These are phyloP conservation scores for Takashimella koratensis DNA, from an alignment of 1,284 basidiomycete species.

Conservation along the genomic window DNA sequence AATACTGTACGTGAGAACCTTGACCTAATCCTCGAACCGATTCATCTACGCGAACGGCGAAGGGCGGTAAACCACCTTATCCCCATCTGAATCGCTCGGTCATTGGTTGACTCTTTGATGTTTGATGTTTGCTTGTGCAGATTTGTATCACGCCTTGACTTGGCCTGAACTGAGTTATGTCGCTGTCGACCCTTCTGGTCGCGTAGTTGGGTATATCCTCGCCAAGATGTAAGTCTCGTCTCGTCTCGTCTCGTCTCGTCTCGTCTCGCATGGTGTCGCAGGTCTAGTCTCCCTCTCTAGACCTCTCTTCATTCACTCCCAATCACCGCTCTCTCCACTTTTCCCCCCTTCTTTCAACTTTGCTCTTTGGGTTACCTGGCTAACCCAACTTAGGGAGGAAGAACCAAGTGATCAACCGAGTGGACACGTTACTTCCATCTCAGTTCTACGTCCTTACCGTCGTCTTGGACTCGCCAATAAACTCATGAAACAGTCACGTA, in stretches of 20 bases:
- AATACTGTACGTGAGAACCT: constrained; percentile 78
- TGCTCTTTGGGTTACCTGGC: not conserved
- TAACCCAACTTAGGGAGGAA: constrained; percentile 60
- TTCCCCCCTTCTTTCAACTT: not conserved
- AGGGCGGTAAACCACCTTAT: too few relatives aligned
- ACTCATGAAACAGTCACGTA: constrained; percentile 82
- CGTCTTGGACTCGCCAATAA: constrained; percentile 80
- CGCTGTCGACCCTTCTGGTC: constrained; percentile 81
- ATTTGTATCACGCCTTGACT: constrained; percentile 80
- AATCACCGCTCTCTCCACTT: too few relatives aligned
- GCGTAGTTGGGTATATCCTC: constrained; percentile 90
- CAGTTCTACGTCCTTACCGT: constrained; percentile 77
- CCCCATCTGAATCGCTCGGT: too few relatives aligned
- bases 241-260: not conserved
- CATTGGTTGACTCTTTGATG: too few relatives aligned
- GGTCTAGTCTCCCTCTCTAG: too few relatives aligned
- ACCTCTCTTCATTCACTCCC: too few relatives aligned
- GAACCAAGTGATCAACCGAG: constrained; percentile 61
- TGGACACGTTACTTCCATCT: constrained; percentile 88
- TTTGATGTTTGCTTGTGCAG: too few relatives aligned
- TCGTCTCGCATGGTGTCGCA: too few relatives aligned
- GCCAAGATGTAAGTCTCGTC: constrained; percentile 72
- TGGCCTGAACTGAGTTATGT: constrained; percentile 96
- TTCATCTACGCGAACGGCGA: too few relatives aligned
- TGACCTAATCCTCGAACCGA: too few relatives aligned